phyloP scores from a whole-genome alignment of 2,329 filamentous ascomycete species.

The Aulographum hederae region DNA sequence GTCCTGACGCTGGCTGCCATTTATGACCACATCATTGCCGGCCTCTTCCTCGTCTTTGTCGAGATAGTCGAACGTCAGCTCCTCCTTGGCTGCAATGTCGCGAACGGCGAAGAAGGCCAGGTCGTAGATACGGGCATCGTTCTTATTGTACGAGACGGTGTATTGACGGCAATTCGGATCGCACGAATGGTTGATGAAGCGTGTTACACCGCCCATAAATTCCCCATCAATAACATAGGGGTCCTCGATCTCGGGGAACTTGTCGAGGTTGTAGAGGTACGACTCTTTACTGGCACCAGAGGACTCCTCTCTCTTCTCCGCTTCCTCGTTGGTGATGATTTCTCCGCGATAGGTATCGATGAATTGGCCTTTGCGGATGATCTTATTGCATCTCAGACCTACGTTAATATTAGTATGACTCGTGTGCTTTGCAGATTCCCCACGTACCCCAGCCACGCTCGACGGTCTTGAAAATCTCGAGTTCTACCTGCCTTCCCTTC shows the following conservation, averaged over 20 bases:
- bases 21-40: slow-evolving; percentile 28
- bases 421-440: slow-evolving; percentile 8
- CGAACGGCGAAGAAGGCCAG: slow-evolving; percentile 56
- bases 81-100: slow-evolving; percentile 45
- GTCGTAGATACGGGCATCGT: slow-evolving; percentile 57
- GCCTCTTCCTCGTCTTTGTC: slow-evolving; percentile 33
- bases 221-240: slow-evolving; percentile 43
- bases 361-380: slow-evolving; percentile 55
- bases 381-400: slow-evolving; percentile 45
- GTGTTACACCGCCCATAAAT: slow-evolving; percentile 57
- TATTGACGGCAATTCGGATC: slow-evolving; percentile 66
- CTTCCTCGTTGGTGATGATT: slow-evolving; percentile 34
- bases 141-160: slow-evolving; percentile 58
- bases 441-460: slow-evolving; percentile 74
- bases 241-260: slow-evolving; percentile 40
- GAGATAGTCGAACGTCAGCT: slow-evolving; percentile 67
- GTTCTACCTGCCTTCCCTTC: slow-evolving; percentile 47
- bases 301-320: slow-evolving; percentile 41
- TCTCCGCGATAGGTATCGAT: slow-evolving; percentile 62
- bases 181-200: slow-evolving; percentile 73
- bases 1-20: slow-evolving; percentile 20
- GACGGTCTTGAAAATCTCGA: slow-evolving; percentile 60
- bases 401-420: slow-evolving; percentile 27
- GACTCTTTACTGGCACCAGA: slow-evolving; percentile 50
- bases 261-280: slow-evolving; percentile 69